Conservation (phyloP, 2,329 filamentous ascomycete genomes). For the Karstenula rhodostoma region DNA sequence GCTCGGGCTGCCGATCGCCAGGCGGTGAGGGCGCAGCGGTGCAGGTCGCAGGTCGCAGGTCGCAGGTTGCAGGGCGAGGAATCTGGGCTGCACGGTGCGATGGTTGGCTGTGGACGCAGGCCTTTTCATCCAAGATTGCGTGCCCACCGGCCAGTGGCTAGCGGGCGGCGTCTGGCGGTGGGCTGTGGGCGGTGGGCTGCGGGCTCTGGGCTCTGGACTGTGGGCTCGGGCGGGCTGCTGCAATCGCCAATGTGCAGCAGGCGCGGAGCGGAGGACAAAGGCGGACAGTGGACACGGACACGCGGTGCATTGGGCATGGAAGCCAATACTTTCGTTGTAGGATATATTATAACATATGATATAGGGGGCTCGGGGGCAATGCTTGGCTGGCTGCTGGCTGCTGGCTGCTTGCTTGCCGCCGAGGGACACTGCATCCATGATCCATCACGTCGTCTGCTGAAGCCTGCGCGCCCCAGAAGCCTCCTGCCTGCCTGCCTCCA, state of each 20-base stretch:
- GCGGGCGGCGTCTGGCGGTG: neutral
- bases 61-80: conserved; percentile 6
- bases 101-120: neutral
- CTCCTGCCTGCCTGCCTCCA: too few relatives aligned
- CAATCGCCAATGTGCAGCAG: conserved; percentile 13
- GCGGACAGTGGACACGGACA: too few relatives aligned
- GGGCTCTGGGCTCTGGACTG: neutral
- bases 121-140: conserved; percentile 28
- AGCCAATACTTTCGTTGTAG: conserved; percentile 17
- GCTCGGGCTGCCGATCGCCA: conserved; percentile 18
- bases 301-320: neutral
- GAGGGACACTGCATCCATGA: conserved; percentile 7
- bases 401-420: conserved; percentile 11
- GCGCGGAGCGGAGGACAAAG: conserved; percentile 8
- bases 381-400: conserved; percentile 15
- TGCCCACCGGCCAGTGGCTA: neutral
- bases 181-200: neutral
- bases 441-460: neutral
- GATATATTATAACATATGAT: too few relatives aligned
- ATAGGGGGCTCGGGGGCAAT: conserved; percentile 22
- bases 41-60: too few relatives aligned
- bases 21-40: conserved; percentile 19
- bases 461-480: neutral
- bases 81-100: neutral
- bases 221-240: neutral